Base-by-base conservation (phyloP, 192 early-diverging fungal species). In the Coemansia biformis region DNA sequence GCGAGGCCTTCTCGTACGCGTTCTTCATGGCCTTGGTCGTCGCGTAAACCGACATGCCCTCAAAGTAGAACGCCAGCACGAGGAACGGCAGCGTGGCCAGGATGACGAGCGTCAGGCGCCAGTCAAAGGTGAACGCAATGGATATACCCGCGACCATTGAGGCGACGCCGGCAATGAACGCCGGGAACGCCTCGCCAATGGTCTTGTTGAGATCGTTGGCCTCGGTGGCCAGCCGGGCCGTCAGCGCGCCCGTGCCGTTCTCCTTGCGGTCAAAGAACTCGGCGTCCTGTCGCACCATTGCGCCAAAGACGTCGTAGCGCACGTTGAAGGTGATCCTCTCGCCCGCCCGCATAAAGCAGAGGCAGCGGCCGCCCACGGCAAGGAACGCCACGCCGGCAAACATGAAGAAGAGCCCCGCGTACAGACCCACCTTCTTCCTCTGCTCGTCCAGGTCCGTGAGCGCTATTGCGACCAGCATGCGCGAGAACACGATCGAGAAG, bases 201-300 rank as follows among this genome's bases (percentile, higher is more conserved):
- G 73, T 47, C 46, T 75, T 81, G 46, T 78, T 79, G 34, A 87
- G 71, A 19, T 83, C 62, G 22, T 75, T 75, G 19, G 91, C 84
- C 61, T 97, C 94, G 12, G 80, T 79, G 10, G 92, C 84, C 28
- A 97, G 78, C 28, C 79, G 64, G n/a, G 86, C 78, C 16, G 89
- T 89, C 36, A 97, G 59, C 15, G 83, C 81, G 23, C 94, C 94
- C 1, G 83, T 85, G 48, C 80, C 71, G 56, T 87, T 87, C 48
- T 75, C 71, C 46, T 83, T 80, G 10, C 80, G 57, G 63, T 96
- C 92, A 64, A 92, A 96, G 75, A 83, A 96, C 3, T 67, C 86
- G 50, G 92, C 88, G 22, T 93, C 87, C 63, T 96, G 92, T n/a
- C 78, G 70, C 42, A 93, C 51, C 44, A 96, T 84, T 15, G 85